Evolutionary conservation across 106 monocot genomes (phyloP).

Genomic region (Cymbidium sinense): DNA sequence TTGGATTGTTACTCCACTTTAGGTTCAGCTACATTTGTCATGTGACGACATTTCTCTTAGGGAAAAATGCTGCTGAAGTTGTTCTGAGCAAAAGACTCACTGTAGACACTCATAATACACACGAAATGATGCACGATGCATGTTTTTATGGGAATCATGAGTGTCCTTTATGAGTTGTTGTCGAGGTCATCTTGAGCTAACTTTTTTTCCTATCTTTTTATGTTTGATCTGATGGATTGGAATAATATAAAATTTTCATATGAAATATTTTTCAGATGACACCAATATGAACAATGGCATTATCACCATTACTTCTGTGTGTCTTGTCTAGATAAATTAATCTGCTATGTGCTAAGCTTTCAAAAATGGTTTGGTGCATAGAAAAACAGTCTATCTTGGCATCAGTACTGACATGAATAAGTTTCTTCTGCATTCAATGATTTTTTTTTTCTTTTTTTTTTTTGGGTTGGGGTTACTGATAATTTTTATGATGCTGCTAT

Average conservation of each 20-base stretch:
- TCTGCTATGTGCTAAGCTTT: neutral
- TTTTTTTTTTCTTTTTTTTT: neutral
- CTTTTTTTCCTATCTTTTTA: too few relatives aligned
- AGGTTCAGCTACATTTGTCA: neutral
- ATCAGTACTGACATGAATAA: neutral
- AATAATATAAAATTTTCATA: too few relatives aligned
- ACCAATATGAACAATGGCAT: too few relatives aligned
- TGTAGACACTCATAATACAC: too few relatives aligned
- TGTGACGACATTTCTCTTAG: neutral
- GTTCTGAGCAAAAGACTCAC: neutral
- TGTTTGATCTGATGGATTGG: too few relatives aligned
- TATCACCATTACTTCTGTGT: neutral
- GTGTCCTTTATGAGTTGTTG: too few relatives aligned
- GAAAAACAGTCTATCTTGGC: neutral
- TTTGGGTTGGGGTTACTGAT: neutral
- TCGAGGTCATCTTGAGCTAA: too few relatives aligned
- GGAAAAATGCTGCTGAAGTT: neutral
- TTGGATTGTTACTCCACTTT: neutral
- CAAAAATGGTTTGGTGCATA: too few relatives aligned
- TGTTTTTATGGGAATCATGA: too few relatives aligned
- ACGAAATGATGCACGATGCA: too few relatives aligned
- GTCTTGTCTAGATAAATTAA: neutral
- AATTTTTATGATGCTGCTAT: neutral
- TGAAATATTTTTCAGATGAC: too few relatives aligned
- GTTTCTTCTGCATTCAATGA: neutral